Base-by-base conservation (phyloP, 495 filamentous ascomycete genomes). In the Trichoderma gamsii region DNA sequence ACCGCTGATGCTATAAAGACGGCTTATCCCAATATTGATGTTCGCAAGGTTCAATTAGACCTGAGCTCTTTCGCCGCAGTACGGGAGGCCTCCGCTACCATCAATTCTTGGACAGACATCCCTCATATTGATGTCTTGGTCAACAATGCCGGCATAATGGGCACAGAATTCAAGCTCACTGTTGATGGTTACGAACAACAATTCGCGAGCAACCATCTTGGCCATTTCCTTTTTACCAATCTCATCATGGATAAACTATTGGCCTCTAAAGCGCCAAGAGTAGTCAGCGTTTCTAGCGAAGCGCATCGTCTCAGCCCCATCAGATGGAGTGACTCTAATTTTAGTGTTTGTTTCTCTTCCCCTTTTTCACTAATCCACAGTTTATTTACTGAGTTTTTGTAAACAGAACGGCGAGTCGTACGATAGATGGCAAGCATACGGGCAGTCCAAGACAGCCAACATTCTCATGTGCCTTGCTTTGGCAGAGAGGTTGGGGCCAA, bases 101-200 rank as follows among this genome's bases (percentile, higher is more conserved):
- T 80, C 4, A 65, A 72, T 41, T 71, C 76, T 18, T 75, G 78
- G 64, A 29, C 46, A 18, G 74, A 80, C 29, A 79, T 77, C 13
- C 72, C 75, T 0, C 70, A 43, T 16, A 70, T 90, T n/a, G 87
- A 92, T 68, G 74, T 87, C 35, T 77, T 94, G 3, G 79, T 92
- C 43, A 84, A 86, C 76, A 93, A 92, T 70, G 89, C 90, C 4
- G 89, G 88, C 44, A 82, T 90, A 69, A 88, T 90, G 85, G 85
- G 78, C 0, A 68, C 81, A 8, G 79, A 83, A 0, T 78, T 73
- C 9, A 72, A 72, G 0, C 70, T 77, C 1, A 88, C 88, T 0
- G 72, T 79, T 4, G 86, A 91, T 13, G 87, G 89, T 4, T 85
- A 85, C 70, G 89, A 93, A 72, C 81, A 85, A 44, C 87, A 91